Percentiles rank a stretch among this genome's conserved stretches.
These are phyloP conservation scores for Pholiota molesta DNA, from an alignment of 768 basidiomycete species.

Conservation along the genomic window DNA sequence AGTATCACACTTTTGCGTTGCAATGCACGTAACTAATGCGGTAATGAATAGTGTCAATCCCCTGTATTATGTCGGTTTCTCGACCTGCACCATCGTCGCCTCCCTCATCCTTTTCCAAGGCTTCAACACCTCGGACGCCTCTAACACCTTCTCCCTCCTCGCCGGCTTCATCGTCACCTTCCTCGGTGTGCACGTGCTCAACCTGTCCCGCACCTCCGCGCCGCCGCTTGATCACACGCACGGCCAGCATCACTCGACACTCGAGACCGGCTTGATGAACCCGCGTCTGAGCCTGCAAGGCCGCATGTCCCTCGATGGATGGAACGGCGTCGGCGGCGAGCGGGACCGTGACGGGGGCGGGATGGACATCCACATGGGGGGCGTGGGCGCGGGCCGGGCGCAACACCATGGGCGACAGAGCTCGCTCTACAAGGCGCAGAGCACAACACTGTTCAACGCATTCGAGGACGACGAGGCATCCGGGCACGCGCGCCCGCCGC, in stretches of 20 bases:
- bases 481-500: constrained; percentile 6
- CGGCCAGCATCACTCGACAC: constrained; percentile 38
- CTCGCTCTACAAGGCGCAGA: constrained; percentile 68
- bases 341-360: constrained; percentile 30
- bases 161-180: constrained; percentile 93
- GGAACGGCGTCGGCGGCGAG: constrained; percentile 45
- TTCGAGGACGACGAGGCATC: constrained; percentile 59
- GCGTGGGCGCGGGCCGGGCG: constrained; percentile 16
- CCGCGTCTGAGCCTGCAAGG: constrained; percentile 83
- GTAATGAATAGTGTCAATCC: constrained; percentile 78
- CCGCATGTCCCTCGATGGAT: constrained; percentile 79
- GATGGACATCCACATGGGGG: constrained; percentile 27
- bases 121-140: constrained; percentile 84
- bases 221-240: constrained; percentile 40
- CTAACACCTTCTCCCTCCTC: constrained; percentile 85
- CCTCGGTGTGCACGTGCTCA: constrained; percentile 94
- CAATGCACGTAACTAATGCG: constrained; percentile 2
- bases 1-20: not conserved
- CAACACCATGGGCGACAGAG: constrained; percentile 63
- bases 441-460: constrained; percentile 71
- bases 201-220: constrained; percentile 69
- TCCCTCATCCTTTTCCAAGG: constrained; percentile 98
- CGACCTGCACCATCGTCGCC: constrained; percentile 89
- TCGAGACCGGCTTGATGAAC: constrained; percentile 72
- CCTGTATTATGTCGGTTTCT: constrained; percentile 97